Evolutionary conservation across 2,329 filamentous ascomycete genomes (phyloP).

Genomic region (Claviceps arundinis): DNA sequence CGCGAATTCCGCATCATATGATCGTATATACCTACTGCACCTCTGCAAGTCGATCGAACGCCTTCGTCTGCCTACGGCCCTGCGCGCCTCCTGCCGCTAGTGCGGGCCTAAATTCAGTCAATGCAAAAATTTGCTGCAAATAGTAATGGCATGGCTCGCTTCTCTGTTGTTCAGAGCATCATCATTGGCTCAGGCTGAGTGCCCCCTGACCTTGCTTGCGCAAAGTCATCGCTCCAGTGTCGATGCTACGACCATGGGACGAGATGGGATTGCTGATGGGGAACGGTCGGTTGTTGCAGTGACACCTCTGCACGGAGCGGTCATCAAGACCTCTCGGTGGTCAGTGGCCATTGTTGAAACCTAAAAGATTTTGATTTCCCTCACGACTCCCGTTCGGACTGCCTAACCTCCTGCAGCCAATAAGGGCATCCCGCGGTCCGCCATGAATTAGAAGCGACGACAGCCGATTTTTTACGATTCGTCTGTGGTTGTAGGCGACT

Average conservation of each 20-base stretch:
- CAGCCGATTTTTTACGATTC: conserved; percentile 1
- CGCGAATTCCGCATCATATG: too few relatives aligned
- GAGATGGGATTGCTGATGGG: neutral
- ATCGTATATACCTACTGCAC: too few relatives aligned
- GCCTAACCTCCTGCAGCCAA: neutral
- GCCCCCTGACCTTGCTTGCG: neutral
- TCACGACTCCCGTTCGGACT: too few relatives aligned
- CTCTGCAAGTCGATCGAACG: neutral
- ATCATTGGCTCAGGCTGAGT: neutral
- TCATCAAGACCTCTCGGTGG: neutral
- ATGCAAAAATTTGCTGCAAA: neutral
- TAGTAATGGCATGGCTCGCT: neutral
- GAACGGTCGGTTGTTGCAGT: neutral
- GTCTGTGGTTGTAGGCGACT: neutral
- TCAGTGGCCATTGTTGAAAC: neutral
- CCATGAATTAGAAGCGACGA: neutral
- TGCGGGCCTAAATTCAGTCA: neutral
- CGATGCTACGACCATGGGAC: neutral
- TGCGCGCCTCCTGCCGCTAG: neutral
- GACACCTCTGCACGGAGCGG: neutral
- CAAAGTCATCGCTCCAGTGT: neutral
- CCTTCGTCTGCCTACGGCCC: neutral
- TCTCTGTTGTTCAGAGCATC: neutral
- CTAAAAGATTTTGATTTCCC: neutral
- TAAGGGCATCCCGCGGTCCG: neutral